Percentiles rank a stretch among this genome's conserved stretches.
Evolutionary conservation across 441 rosid species (phyloP).

Genomic region (Rhodomyrtus psidioides): DNA sequence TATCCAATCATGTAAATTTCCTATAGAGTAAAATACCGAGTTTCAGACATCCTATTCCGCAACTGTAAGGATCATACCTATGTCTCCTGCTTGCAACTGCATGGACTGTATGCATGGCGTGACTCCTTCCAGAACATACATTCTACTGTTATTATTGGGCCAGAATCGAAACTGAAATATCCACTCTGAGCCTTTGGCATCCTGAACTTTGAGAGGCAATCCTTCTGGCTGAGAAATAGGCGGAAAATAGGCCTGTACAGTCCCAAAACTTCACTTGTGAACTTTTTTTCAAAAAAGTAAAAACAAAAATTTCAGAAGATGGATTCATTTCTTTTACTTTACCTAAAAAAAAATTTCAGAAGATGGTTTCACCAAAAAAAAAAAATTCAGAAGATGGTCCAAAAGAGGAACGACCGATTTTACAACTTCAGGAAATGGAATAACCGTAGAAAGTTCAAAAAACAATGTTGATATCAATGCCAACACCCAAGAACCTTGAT

Average conservation of each 20-base stretch:
- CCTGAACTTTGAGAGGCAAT: slow-evolving; percentile 88
- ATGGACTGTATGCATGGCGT: slow-evolving; percentile 91
- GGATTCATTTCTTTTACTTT: too few species aligned
- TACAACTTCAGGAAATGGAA: background rate
- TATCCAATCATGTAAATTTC: background rate
- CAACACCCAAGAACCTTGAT: background rate
- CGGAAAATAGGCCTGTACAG: slow-evolving; percentile 83
- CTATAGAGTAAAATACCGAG: background rate
- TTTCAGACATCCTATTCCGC: background rate
- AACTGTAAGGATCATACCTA: slow-evolving; percentile 38
- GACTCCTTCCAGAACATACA: slow-evolving; percentile 96
- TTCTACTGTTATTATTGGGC: slow-evolving; percentile 90
- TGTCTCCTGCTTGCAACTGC: slow-evolving; percentile 97
- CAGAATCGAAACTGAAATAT: slow-evolving; percentile 94
- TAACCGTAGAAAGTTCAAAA: background rate
- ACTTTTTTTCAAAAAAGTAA: background rate
- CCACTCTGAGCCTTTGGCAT: slow-evolving; percentile 96
- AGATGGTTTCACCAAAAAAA: background rate
- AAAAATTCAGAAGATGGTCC: background rate
- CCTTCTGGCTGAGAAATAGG: slow-evolving; percentile 83
- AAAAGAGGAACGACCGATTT: background rate
- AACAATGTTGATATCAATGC: background rate
- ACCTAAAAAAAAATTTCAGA: background rate
- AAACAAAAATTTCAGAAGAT: background rate
- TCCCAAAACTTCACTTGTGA: slow-evolving; percentile 1